Base-by-base conservation (phyloP, 371 early-diverging fungal species). In the Actinomortierella wolfii region DNA sequence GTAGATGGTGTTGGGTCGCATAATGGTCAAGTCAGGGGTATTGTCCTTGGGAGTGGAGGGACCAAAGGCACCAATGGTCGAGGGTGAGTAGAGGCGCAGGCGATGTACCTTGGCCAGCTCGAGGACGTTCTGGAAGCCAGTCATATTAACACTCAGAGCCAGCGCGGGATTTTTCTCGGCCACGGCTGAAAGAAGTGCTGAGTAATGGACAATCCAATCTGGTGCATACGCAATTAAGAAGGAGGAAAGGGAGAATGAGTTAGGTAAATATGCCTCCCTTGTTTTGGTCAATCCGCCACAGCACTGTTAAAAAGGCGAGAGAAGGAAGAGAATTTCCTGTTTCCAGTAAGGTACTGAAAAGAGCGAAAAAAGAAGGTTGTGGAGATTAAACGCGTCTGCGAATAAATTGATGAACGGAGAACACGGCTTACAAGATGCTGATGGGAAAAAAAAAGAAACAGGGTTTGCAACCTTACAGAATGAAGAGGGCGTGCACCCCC, bases 21-120 rank as follows among this genome's bases (percentile, higher is more conserved):
- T 81, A 26, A 84, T 78, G 6, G 86, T 84, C 43, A 83, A 53
- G 52, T 86, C 86, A 1, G 85, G 85, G 18, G 86, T 83, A 42
- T 66, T 64, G 57, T 61, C 66, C 61, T 85, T 80, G 48, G 86
- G 85, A 8, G 86, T 83, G 1, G 81, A 68, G 15, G 85, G 84
- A 26, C 86, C 85, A 54, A 86, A 85, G n/a, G 82, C 86, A 21
- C 84, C 86, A 63, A 86, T 86, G 8, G 86, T 85, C 58, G 81
- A 80, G 28, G 86, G 86, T 0, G 79, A 80, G 60, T 84, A 77
- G 6, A 85, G 56, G 4, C 84, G 74, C 17, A 86, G 71, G 28
- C 76, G 67, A 54, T 83, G 82, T 21, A 69, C 56, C 53, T 79
- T 81, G 39, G 86, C 78, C 49, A 86, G 53, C 54, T 86, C 84